phyloP scores from a whole-genome alignment of 2,329 filamentous ascomycete species.

The Allantophomopsis cytisporea region DNA sequence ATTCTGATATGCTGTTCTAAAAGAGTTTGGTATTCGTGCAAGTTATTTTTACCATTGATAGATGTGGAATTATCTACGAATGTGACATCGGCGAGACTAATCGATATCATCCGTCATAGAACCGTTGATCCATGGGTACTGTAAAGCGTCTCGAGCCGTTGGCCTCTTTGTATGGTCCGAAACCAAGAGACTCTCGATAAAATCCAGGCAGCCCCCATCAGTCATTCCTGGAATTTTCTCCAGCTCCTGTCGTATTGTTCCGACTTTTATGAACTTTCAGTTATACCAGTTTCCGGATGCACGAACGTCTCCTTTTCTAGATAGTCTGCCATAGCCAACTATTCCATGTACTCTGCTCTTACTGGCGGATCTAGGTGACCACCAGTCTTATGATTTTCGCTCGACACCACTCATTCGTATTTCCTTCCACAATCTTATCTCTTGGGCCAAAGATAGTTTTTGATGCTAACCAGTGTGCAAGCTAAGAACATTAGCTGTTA shows the following conservation, averaged over 20 bases:
- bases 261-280: background rate
- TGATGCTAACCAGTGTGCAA: background rate
- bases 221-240: slow-evolving; percentile 1
- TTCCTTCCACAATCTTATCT: slow-evolving; percentile 9
- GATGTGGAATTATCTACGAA: too few species aligned
- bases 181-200: slow-evolving; percentile 4
- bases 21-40: too few species aligned
- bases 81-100: too few species aligned
- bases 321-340: background rate
- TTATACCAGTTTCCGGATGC: slow-evolving; percentile 1
- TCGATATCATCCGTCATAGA: too few species aligned
- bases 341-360: background rate
- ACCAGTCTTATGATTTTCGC: slow-evolving; percentile 10
- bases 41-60: too few species aligned
- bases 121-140: slow-evolving; percentile 3
- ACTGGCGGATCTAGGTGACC: slow-evolving; percentile 6
- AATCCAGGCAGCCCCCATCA: slow-evolving; percentile 3
- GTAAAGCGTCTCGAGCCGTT: slow-evolving; percentile 4
- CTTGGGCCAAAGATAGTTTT: slow-evolving; percentile 7
- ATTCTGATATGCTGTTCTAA: too few species aligned
- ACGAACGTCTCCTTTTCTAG: slow-evolving; percentile 1
- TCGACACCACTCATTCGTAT: slow-evolving; percentile 10
- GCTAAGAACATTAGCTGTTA: background rate
- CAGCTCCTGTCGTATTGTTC: slow-evolving; percentile 1
- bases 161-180: slow-evolving; percentile 5